Conservation (phyloP, 1,139 yeast species). For the Taphrina wiesneri region DNA sequence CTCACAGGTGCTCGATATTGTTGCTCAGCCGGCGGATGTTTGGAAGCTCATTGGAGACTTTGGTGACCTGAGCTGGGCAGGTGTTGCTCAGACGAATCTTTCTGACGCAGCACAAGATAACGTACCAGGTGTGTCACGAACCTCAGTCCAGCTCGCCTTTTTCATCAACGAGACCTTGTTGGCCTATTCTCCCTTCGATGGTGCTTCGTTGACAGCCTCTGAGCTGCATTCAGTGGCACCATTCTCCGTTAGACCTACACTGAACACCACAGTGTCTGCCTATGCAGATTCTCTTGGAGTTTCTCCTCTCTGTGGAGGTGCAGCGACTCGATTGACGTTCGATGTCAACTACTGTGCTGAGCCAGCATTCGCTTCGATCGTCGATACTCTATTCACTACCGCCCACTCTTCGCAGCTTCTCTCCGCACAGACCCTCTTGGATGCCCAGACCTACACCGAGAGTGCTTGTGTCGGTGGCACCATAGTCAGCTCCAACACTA, state of each 20-base stretch:
- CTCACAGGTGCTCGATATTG: conserved; percentile 1
- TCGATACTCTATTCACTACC: not conserved
- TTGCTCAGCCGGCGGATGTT: not conserved
- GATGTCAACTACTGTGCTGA: not conserved
- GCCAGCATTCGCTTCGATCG: not conserved
- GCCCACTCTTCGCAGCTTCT: conserved; percentile 1
- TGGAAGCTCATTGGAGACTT: not conserved
- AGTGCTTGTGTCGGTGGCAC: not conserved
- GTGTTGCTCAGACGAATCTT: conserved; percentile 1
- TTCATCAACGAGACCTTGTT: conserved; percentile 2
- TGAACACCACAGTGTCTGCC: conserved; percentile 4
- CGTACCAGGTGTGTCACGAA: not conserved
- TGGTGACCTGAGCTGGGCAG: not conserved
- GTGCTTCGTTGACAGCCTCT: not conserved
- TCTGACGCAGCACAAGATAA: not conserved
- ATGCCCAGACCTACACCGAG: conserved; percentile 1
- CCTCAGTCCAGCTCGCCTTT: not conserved
- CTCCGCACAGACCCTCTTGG: not conserved
- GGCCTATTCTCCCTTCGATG: conserved; percentile 1
- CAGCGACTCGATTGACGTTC: conserved; percentile 1
- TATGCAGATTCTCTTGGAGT: not conserved
- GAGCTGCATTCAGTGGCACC: conserved; percentile 10
- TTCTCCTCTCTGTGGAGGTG: not conserved
- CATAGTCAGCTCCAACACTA: not conserved
- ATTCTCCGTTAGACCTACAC: not conserved